Conservation (phyloP, 225 moss, liverwort and hornwort species). For the Asterella californica region DNA sequence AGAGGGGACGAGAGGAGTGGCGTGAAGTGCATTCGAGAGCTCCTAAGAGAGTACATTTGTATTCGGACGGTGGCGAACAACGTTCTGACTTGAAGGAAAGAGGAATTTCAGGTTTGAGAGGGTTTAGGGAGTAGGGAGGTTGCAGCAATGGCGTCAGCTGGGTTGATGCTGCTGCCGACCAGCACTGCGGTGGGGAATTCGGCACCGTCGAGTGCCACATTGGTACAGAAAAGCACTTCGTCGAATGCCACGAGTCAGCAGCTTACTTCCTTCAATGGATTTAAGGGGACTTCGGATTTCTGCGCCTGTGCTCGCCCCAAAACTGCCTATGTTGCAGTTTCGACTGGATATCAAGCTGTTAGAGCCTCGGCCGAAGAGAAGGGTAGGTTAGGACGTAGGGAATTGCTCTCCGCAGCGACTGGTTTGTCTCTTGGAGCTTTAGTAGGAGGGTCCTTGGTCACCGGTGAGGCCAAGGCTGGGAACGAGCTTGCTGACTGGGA, state of each 20-base stretch:
- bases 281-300: constrained; percentile 20
- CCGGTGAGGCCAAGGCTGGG: constrained; percentile 50
- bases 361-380: constrained; percentile 30
- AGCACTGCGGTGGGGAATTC: constrained; percentile 5
- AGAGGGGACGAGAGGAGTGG: neutral
- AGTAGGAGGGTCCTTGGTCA: constrained; percentile 33
- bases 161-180: constrained; percentile 21
- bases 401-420: constrained; percentile 29
- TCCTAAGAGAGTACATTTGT: neutral
- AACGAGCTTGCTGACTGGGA: constrained; percentile 73
- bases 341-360: neutral
- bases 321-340: neutral
- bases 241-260: neutral
- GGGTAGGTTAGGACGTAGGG: constrained; percentile 29
- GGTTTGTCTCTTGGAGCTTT: constrained; percentile 33
- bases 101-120: neutral
- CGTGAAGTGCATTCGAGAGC: neutral
- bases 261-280: constrained; percentile 16
- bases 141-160: constrained; percentile 27
- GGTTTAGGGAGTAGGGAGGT: neutral
- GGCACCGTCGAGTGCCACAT: neutral
- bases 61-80: neutral
- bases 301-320: constrained; percentile 19
- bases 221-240: neutral
- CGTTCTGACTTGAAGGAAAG: neutral